Conservation (phyloP, 805 yeast species). For the Pichia deserticola region DNA sequence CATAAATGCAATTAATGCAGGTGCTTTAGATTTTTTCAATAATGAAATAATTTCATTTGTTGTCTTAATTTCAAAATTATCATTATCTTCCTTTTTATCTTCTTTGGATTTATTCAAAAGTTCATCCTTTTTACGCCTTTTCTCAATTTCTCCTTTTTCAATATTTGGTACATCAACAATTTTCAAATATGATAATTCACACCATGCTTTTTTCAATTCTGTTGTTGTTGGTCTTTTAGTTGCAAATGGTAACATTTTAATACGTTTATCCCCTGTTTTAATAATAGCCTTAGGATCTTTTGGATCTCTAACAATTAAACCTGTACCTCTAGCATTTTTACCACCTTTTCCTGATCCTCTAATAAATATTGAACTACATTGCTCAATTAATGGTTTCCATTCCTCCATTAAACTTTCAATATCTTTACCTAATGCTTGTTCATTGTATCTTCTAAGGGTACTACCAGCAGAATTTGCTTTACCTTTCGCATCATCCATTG, state of each 20-base stretch:
- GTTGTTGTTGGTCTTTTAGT: constrained; percentile 79
- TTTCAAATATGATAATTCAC: constrained; percentile 55
- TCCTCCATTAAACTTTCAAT: constrained; percentile 56
- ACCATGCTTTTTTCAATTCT: constrained; percentile 83
- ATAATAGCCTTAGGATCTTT: constrained; percentile 44
- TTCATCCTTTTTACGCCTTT: constrained; percentile 25
- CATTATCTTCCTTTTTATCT: constrained; percentile 10
- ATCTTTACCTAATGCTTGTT: constrained; percentile 72
- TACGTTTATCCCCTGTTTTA: constrained; percentile 47
- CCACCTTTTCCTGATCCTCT: constrained; percentile 66
- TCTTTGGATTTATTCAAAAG: constrained; percentile 22
- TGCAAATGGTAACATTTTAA: constrained; percentile 76
- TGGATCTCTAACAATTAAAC: constrained; percentile 8
- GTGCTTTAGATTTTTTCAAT: constrained; percentile 69
- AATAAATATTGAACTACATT: constrained; percentile 65
- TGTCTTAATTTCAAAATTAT: constrained; percentile 26
- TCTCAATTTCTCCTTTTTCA: constrained; percentile 24
- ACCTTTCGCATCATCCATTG: constrained; percentile 86
- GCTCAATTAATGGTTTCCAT: constrained; percentile 57
- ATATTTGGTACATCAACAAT: constrained; percentile 49
- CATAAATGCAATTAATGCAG: constrained; percentile 58
- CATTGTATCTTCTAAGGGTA: constrained; percentile 80
- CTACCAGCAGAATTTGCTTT: constrained; percentile 97
- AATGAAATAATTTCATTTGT: constrained; percentile 52
- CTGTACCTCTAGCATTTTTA: constrained; percentile 55